Evolutionary conservation across 1,284 basidiomycete genomes (phyloP), one percentile per base, ranked within the genome.

Genomic region (Golubevia pallescens): DNA sequence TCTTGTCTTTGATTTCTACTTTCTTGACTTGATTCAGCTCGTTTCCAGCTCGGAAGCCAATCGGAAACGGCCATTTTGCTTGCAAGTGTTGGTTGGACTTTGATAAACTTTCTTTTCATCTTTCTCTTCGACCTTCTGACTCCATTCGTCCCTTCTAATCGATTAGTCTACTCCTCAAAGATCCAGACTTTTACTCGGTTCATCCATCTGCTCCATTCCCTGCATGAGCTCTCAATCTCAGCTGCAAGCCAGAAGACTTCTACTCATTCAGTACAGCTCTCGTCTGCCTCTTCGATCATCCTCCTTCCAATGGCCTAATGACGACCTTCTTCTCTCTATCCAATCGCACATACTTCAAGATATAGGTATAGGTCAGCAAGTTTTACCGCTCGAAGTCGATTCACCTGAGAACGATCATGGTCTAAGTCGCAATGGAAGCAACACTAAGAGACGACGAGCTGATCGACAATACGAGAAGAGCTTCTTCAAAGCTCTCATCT

Each of bases 241-340:
- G 16, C 42, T 48, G 8, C 42, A 48, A 48, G 42, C 42, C 16
- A 53, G 70, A 28, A 60, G 66, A 19, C 61, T 62, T 20, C 13
- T 74, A 24, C 56, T 69, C 14, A 19, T 72, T 16, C 73, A 74
- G 62, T 74, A 70, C 66, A 59, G 70, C 28, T 68, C 73, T 21
- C 67, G 73, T 2, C 59, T 74, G 8, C 65, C 65, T 23, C 67
- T 71, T 7, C 57, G 60, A 5, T 74, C 70, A 19, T 58, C 19
- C 55, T 58, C 64, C 1, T 74, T 74, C 21, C 61, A 65, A 3
- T 74, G 20, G 60, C 3, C 53, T 65, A 2, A 52, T 74, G 8
- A 60, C 73, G 7, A 63, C 57, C 2, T 62, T 71, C 51, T 73
- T 74, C 57, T 52, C 34, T 34, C 8, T 54, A 24, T 65, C 72